Evolutionary conservation across 106 monocot species (phyloP).

Genomic region (Triglochin maritima): DNA sequence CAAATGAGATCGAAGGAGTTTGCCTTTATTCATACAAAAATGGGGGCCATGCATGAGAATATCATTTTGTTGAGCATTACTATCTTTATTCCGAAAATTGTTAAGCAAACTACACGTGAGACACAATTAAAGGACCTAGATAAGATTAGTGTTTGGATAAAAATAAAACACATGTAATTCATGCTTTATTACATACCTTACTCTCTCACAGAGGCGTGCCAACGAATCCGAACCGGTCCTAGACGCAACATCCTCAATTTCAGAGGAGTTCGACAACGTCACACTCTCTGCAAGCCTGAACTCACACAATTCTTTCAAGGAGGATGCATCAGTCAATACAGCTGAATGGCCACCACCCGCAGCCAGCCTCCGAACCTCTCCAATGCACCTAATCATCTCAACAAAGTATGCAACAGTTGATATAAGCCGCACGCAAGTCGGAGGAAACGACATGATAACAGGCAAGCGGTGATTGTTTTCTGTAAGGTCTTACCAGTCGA

Average conservation of each 20-base stretch:
- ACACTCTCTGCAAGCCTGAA: constrained; percentile 77
- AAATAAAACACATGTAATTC: constrained; percentile 8
- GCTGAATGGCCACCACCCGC: constrained; percentile 98
- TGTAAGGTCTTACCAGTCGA: constrained; percentile 39
- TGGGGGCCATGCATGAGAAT: too few species aligned
- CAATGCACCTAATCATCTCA: constrained; percentile 61
- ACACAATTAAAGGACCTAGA: neutral
- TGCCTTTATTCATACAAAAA: neutral
- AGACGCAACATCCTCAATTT: constrained; percentile 79
- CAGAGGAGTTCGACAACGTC: constrained; percentile 38
- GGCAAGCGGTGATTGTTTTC: neutral
- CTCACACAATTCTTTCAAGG: constrained; percentile 90
- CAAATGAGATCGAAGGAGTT: neutral
- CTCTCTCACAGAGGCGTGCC: constrained; percentile 72
- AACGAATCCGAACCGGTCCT: constrained; percentile 75
- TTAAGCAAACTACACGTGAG: neutral
- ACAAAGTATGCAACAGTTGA: neutral
- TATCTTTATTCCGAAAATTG: neutral
- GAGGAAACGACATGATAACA: neutral
- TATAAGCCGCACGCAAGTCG: neutral
- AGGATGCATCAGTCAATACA: constrained; percentile 80
- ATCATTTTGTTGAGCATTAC: too few species aligned
- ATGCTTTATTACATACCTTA: constrained; percentile 28
- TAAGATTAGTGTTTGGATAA: neutral
- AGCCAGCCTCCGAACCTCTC: constrained; percentile 68